Evolutionary conservation across 331 rosid genomes (phyloP), one percentile per base, ranked within the genome.

Genomic region (Phaseolus coccineus): DNA sequence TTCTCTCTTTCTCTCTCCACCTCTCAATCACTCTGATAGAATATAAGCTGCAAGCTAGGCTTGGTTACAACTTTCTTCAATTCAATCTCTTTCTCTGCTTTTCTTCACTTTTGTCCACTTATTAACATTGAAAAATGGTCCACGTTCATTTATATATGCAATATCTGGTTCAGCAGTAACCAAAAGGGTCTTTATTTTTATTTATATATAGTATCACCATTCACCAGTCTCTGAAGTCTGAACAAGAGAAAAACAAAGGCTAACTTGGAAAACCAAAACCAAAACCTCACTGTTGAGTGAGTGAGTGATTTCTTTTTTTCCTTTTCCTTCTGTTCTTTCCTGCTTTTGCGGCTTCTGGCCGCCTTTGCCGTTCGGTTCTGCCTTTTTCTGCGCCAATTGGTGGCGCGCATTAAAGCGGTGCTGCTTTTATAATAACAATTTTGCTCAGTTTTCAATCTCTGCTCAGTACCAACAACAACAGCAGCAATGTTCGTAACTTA

Each of bases 301-400:
- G 30, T 66, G 80, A 69, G 57, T 46, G 69, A 44, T 19, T 51
- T 76, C 8, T 7, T 13, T 48, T 19, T 33, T 19, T 19, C 6
- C 5, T 15, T 39, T 28, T 50, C 50, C 1, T 14, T 50, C 61
- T 69, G 19, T 56, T 73, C 35, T 78, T 76, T 78, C 30, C 90
- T 78, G 87, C 89, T 90, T 91, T 87, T 88, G 88, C 91, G 92
- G 97, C 85, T 85, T 73, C 77, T 79, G 81, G 89, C 93, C 94
- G 96, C 84, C 89, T 78, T 80, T 85, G 82, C 64, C 77, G 74
- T 86, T 83, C 84, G 74, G 77, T 91, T 70, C 86, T 82, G 87
- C 80, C 78, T 74, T 74, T 81, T 80, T 81, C 87, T 80, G 84
- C 86, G 71, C 83, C 85, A 74, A 82, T 87, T 87, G 84, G 88